phyloP scores from a whole-genome alignment of 306 rosid species.

The Purshia tridentata region DNA sequence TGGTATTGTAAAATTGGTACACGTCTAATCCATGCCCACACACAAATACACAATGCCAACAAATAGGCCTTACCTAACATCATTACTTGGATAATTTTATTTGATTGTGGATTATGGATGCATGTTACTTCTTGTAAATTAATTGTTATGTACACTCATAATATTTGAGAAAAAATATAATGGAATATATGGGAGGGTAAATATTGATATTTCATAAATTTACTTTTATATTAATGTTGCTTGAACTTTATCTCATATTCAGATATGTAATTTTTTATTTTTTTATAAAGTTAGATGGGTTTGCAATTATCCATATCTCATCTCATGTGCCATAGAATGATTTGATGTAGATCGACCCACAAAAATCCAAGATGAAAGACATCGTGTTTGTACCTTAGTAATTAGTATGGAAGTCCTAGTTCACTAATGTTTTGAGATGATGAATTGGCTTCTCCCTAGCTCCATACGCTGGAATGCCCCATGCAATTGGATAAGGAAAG shows the following conservation, averaged over 20 bases:
- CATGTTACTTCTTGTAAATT: neutral
- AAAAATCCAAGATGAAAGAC: neutral
- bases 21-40: neutral
- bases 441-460: neutral
- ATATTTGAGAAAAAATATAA: neutral
- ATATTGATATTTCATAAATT: no score
- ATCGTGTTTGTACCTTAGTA: neutral
- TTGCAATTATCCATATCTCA: neutral
- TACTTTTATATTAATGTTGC: no score
- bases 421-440: neutral
- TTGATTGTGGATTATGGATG: neutral
- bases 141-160: neutral
- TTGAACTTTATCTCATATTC: no score
- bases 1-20: neutral
- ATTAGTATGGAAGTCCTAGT: neutral
- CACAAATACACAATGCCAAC: neutral
- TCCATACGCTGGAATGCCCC: neutral
- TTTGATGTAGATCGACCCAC: neutral
- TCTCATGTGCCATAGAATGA: neutral
- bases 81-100: neutral
- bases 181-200: neutral
- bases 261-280: no score
- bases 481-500: slow-evolving; percentile 17
- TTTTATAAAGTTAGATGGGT: no score
- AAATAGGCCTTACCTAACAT: neutral